phyloP scores from a whole-genome alignment of 371 early-diverging fungal species.

The Rhizomucor miehei region DNA sequence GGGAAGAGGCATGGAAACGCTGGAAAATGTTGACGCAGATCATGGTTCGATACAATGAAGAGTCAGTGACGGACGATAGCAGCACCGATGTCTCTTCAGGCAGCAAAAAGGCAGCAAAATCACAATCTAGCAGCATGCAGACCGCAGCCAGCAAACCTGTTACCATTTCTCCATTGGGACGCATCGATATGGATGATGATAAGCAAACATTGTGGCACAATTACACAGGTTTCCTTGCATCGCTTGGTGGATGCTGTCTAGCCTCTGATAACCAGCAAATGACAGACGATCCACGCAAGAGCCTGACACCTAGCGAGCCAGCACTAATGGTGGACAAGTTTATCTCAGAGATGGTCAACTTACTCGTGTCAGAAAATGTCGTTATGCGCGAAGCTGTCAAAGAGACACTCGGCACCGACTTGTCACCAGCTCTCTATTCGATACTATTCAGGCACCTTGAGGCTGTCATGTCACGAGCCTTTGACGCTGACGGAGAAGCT shows the following conservation, averaged over 20 bases:
- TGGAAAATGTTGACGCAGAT: constrained; percentile 63
- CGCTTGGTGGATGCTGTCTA: constrained; percentile 65
- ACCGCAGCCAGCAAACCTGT: not conserved
- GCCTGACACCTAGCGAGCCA: constrained; percentile 36
- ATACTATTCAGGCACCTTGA: constrained; percentile 76
- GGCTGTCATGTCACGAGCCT: constrained; percentile 64
- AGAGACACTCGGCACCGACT: constrained; percentile 83
- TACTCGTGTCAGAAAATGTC: constrained; percentile 82
- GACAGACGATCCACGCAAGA: constrained; percentile 4
- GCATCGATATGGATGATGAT: constrained; percentile 36
- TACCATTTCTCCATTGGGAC: constrained; percentile 7
- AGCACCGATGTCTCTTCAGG: not conserved
- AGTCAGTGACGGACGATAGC: constrained; percentile 17
- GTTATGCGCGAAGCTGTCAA: constrained; percentile 84
- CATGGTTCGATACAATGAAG: constrained; percentile 44
- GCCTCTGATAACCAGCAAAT: constrained; percentile 18
- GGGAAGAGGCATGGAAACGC: constrained; percentile 80
- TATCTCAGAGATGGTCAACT: constrained; percentile 75
- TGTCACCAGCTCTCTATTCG: constrained; percentile 75
- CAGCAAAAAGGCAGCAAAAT: constrained; percentile 1
- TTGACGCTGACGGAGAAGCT: constrained; percentile 68
- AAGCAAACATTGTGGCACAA: constrained; percentile 61
- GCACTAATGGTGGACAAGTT: constrained; percentile 69
- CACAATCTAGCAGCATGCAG: not conserved
- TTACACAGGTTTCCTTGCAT: constrained; percentile 70